Evolutionary conservation across 495 filamentous ascomycete species (phyloP), one percentile per base, ranked within the genome.

Genomic region (Pseudoneurospora amorphoporcata): DNA sequence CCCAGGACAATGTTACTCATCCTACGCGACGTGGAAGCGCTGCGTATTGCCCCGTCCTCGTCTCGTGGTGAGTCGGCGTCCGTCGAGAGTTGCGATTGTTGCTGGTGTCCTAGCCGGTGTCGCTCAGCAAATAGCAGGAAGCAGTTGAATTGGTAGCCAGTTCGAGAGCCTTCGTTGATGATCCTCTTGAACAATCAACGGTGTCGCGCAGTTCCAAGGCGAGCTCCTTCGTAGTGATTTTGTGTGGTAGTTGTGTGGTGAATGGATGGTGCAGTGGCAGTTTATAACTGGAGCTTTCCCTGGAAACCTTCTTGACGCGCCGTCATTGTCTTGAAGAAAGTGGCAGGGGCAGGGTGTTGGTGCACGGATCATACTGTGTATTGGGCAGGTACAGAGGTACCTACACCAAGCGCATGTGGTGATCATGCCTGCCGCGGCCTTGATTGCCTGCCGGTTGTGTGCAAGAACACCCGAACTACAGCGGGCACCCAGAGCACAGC

Each of bases 1-100:
- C 23, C 39, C 16, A 38, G 61, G 40, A 10, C 29, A 69, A 69
- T 65, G 14, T 70, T n/a, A 69, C 53, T 77, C 77, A 79, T 79
- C 47, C 76, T 79, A 75, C 75, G 75, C 43, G 38, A 53, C 69
- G 72, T 45, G 17, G n/a, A 65, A 35, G 29, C 53, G 53, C 53
- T 35, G 29, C 53, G 53, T 65, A 65, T 65, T 37, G 53, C 10
- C 53, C 14, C 53, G 53, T 65, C 29, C 53, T 65, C 8, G 12
- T 61, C 12, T 32, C 6, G 53, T 61, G 29, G 10, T 16, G 23
- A 61, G 12, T 61, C 29, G 53, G 53, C 53, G 53, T 61, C 14
- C 29, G 53, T 65, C 53, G 14, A 65, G 53, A 65, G 32, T 65
- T 65, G 14, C 29, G 29, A 35, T 17, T 17, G 53, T 32, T 35